Base-by-base conservation (phyloP, 495 filamentous ascomycete genomes). In the Xylaria bambusicola region DNA sequence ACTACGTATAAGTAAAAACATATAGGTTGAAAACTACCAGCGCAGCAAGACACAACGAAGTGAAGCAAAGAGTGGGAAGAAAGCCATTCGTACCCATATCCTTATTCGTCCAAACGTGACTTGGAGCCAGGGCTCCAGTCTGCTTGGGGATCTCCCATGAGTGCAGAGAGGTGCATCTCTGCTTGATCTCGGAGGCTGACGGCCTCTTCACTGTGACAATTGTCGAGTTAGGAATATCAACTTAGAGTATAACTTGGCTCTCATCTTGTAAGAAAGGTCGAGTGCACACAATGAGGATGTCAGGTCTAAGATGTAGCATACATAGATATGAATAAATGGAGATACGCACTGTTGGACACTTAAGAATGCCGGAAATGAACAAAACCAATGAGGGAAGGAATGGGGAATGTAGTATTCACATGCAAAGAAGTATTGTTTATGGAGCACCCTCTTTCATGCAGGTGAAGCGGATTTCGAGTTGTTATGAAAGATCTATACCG, bases 111-210 rank as follows among this genome's bases (percentile, higher is more conserved):
- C 77, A 82, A 29, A 81, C 74, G 66, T 80, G 66, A 17, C 68
- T 64, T 9, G 78, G 79, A 13, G 79, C 78, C 18, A 82, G 66
- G 7, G 78, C 73, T 15, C 75, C 74, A 7, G 73, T 71, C 63
- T 79, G 75, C 65, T 80, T 82, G 13, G 78, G 79, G 44, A 81
- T 61, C 49, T 77, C 72, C 80, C 78, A 81, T 45, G 72, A 70
- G 52, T 68, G 65, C 20, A 77, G 56, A 52, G 74, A 72, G 40
- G 75, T 79, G 50, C 65, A 64, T 59, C 75, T 71, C 60, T 62
- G 63, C 41, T 67, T 72, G 41, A 77, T 45, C 31, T 72, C 56
- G 23, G 64, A 56, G 46, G 57, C 57, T 6, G 62, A 65, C 20
- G 27, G 42, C 33, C 48, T 56, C 36, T 31, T 58, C 63, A 64